Percentiles rank a stretch among this genome's conserved stretches.
Evolutionary conservation across 163 green algal genomes (phyloP).

Genomic region (Coccomyxa subellipsoidea): DNA sequence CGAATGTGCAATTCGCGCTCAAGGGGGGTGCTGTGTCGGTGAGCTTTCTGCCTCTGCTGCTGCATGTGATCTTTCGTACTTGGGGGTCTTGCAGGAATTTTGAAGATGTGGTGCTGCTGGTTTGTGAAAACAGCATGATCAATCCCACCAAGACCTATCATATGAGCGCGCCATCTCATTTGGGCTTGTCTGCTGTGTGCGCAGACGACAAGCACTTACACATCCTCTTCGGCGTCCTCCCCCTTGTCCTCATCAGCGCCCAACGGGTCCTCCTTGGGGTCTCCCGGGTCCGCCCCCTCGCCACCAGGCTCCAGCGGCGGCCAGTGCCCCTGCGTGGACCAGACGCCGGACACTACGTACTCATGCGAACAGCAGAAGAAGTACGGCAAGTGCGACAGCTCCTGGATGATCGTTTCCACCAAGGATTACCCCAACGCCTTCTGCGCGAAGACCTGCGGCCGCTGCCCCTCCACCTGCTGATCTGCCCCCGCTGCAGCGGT

Average conservation of each 20-base stretch:
- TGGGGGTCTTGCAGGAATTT: no score
- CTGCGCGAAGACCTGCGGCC: slow-evolving; percentile 4
- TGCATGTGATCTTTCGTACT: neutral
- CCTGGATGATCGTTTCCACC: neutral
- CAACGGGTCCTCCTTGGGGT: neutral
- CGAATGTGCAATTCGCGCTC: slow-evolving; percentile 11
- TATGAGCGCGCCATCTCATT: neutral
- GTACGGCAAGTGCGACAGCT: slow-evolving; percentile 8
- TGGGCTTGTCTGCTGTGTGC: neutral
- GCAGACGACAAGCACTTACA: neutral
- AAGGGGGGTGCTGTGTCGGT: neutral
- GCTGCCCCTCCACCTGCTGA: slow-evolving; percentile 3
- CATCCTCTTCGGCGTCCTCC: neutral
- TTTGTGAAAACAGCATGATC: no score
- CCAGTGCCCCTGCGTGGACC: neutral
- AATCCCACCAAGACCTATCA: neutral
- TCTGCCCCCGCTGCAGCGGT: neutral
- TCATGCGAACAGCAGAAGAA: slow-evolving; percentile 14
- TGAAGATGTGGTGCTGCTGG: no score
- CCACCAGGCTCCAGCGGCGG: neutral
- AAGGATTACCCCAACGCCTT: neutral
- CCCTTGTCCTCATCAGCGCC: neutral
- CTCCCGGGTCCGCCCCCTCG: neutral
- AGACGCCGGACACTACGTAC: slow-evolving; percentile 1
- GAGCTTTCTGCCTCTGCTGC: neutral